phyloP scores from a whole-genome alignment of 2,329 filamentous ascomycete genomes.

The Rosellinia necatrix region DNA sequence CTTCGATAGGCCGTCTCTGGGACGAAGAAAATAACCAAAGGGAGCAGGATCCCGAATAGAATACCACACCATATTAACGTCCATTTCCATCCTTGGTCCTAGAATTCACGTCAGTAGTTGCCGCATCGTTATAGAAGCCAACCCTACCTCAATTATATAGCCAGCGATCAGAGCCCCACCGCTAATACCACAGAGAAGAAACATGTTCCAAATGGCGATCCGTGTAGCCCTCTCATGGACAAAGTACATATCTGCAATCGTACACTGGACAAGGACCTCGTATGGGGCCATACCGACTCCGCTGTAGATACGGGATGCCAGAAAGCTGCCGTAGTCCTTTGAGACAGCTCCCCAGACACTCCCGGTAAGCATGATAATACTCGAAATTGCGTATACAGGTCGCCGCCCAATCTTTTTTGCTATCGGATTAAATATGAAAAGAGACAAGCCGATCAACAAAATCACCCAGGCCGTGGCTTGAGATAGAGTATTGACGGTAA shows the following conservation, averaged over 20 bases:
- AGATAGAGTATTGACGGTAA: conserved; percentile 49
- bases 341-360: conserved; percentile 54
- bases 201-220: conserved; percentile 49
- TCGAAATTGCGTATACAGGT: conserved; percentile 54
- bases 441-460: conserved; percentile 51
- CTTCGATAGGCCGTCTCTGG: conserved; percentile 56
- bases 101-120: conserved; percentile 13
- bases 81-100: conserved; percentile 48
- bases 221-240: conserved; percentile 51
- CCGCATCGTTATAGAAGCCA: neutral
- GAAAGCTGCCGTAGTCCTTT: conserved; percentile 49
- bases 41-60: conserved; percentile 48
- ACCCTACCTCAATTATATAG: conserved; percentile 45
- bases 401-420: conserved; percentile 56
- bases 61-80: conserved; percentile 54
- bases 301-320: conserved; percentile 51
- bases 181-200: conserved; percentile 47
- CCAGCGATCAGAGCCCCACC: conserved; percentile 48
- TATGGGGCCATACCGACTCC: conserved; percentile 56
- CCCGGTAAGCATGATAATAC: conserved; percentile 51
- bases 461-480: conserved; percentile 55
- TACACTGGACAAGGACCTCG: conserved; percentile 58
- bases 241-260: conserved; percentile 52
- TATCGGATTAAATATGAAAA: conserved; percentile 57
- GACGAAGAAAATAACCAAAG: conserved; percentile 53